Percentiles rank a stretch among this genome's conserved stretches.
phyloP scores from a whole-genome alignment of 2,329 filamentous ascomycete genomes.

The Podosphaera aphanis region DNA sequence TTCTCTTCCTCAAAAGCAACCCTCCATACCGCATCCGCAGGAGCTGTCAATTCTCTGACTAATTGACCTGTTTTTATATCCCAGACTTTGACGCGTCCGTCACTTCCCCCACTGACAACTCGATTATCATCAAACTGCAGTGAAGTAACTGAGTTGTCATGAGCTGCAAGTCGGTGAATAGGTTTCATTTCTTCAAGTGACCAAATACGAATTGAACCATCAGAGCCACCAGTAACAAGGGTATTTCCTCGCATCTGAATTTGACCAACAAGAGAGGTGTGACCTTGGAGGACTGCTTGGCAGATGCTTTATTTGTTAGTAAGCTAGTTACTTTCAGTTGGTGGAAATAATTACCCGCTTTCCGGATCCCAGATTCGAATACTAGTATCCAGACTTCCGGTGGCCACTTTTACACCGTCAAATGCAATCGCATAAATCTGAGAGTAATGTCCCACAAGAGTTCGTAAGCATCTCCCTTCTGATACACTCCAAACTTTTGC shows the following conservation, averaged over 20 bases:
- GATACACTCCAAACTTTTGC: slow-evolving; percentile 96
- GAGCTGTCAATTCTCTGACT: slow-evolving; percentile 73
- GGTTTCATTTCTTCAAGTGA: slow-evolving; percentile 73
- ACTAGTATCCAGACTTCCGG: slow-evolving; percentile 86
- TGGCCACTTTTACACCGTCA: slow-evolving; percentile 79
- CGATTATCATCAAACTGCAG: slow-evolving; percentile 90
- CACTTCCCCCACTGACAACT: slow-evolving; percentile 86
- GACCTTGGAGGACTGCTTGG: slow-evolving; percentile 79
- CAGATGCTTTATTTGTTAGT: slow-evolving; percentile 19
- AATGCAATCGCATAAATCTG: slow-evolving; percentile 98
- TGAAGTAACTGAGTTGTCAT: slow-evolving; percentile 96
- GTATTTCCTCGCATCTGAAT: slow-evolving; percentile 89
- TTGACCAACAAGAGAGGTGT: slow-evolving; percentile 90
- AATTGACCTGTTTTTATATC: slow-evolving; percentile 77
- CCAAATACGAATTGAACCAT: slow-evolving; percentile 92
- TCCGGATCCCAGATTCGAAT: slow-evolving; percentile 89
- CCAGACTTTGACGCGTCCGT: slow-evolving; percentile 97
- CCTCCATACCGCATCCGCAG: slow-evolving; percentile 88
- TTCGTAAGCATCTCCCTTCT: slow-evolving; percentile 76
- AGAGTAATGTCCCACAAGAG: slow-evolving; percentile 82
- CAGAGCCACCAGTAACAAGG: slow-evolving; percentile 83
- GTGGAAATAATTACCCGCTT: slow-evolving; percentile 41
- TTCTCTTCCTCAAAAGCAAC: slow-evolving; percentile 98
- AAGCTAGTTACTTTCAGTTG: slow-evolving; percentile 13
- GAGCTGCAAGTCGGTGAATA: slow-evolving; percentile 82